These are phyloP conservation scores for Heliosperma pusillum DNA, from an alignment of 148 eudicot species.

Conservation along the genomic window DNA sequence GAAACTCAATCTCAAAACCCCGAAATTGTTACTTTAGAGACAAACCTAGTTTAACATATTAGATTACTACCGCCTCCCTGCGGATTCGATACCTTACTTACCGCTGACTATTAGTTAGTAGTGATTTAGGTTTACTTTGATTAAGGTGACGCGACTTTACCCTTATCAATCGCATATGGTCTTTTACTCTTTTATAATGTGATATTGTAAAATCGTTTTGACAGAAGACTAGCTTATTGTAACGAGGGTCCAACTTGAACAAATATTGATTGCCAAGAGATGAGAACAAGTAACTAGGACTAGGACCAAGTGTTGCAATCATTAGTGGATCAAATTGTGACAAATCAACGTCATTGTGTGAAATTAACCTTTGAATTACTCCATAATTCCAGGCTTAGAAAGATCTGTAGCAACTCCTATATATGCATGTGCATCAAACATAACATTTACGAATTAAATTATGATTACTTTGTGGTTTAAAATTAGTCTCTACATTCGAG, in stretches of 20 bases:
- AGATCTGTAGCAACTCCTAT: slow-evolving; percentile 21
- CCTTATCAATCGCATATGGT: too few species aligned
- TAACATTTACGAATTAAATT: slow-evolving; percentile 12
- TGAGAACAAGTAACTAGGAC: slow-evolving; percentile 11
- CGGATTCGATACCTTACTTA: too few species aligned
- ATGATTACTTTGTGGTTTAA: slow-evolving; percentile 25
- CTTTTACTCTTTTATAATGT: too few species aligned
- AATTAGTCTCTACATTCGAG: slow-evolving; percentile 36
- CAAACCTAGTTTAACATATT: too few species aligned
- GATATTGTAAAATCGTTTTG: too few species aligned
- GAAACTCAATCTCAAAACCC: too few species aligned
- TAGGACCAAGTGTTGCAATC: slow-evolving; percentile 27
- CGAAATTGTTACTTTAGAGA: too few species aligned
- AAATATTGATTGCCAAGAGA: slow-evolving; percentile 11
- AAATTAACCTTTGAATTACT: slow-evolving; percentile 13
- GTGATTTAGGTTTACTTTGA: too few species aligned
- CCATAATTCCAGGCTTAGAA: slow-evolving; percentile 14
- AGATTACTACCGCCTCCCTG: too few species aligned
- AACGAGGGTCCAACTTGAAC: slow-evolving; percentile 1
- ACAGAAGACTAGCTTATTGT: too few species aligned
- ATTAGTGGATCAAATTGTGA: slow-evolving; percentile 28
- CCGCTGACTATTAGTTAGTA: too few species aligned
- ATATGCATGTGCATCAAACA: slow-evolving; percentile 28
- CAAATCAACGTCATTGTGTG: slow-evolving; percentile 20
- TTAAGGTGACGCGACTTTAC: too few species aligned